These are phyloP conservation scores for Teunomyces gatunensis DNA, from an alignment of 805 yeast genomes.

Conservation along the genomic window DNA sequence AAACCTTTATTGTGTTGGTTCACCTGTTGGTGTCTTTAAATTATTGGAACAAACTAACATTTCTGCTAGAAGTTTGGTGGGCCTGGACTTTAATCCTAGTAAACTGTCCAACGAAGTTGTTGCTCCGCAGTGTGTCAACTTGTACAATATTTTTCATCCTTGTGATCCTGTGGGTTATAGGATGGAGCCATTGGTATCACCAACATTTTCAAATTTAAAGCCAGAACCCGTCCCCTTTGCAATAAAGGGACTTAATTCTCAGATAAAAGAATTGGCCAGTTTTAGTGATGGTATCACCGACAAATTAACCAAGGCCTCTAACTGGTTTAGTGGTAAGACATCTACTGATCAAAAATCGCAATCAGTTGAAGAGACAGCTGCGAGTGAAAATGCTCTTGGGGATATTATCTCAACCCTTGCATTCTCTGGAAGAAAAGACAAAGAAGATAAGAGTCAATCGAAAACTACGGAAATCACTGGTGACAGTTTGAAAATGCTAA, in stretches of 20 bases:
- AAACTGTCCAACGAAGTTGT: conserved; percentile 13
- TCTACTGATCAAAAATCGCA: conserved; percentile 3
- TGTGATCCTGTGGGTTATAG: conserved; percentile 92
- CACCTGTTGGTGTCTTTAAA: conserved; percentile 87
- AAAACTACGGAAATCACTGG: conserved; percentile 23
- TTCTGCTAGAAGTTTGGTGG: conserved; percentile 33
- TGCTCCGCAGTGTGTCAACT: conserved; percentile 59
- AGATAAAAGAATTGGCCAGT: conserved; percentile 40
- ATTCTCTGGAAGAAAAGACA: conserved; percentile 15
- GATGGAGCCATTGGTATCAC: conserved; percentile 75
- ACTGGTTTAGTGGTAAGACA: conserved; percentile 28
- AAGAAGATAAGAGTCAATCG: conserved; percentile 14
- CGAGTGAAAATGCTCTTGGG: conserved; percentile 38
- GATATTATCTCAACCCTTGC: conserved; percentile 34
- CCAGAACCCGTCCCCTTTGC: conserved; percentile 62
- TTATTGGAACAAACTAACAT: conserved; percentile 64
- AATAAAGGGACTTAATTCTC: conserved; percentile 44
- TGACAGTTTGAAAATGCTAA: conserved; percentile 34
- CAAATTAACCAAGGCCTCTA: conserved; percentile 31
- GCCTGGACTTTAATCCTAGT: conserved; percentile 18
- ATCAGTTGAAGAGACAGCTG: conserved; percentile 14
- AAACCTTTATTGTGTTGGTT: conserved; percentile 78
- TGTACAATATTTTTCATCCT: conserved; percentile 84
- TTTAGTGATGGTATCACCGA: conserved; percentile 39
- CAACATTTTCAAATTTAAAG: conserved; percentile 44